Evolutionary conservation across 768 basidiomycete genomes (phyloP), one percentile per base, ranked within the genome.

Genomic region (Dentipellis sp.): DNA sequence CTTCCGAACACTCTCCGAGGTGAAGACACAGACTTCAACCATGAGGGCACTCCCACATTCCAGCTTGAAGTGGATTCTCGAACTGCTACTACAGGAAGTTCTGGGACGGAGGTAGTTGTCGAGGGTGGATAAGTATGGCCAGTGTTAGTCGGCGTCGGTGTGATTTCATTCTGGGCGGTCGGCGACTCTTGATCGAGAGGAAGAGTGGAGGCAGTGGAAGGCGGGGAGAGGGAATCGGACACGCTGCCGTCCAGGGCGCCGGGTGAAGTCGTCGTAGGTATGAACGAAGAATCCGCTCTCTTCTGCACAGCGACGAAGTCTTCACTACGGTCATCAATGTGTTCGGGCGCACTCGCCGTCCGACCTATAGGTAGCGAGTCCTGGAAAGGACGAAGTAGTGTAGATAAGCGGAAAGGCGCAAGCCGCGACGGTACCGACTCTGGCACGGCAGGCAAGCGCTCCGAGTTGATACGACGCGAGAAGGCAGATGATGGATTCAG

Each of bases 241-340:
- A 45, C 42, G 16, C 42, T 45, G 6, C n/a, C 42, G 16, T 45
- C 42, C 16, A 45, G n/a, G 16, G n/a, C 14, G 42, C 42, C n/a
- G n/a, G 42, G 48, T 12, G 58, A 54, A 35, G 47, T 50, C 10
- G 61, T 52, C 34, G 57, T 50, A 34, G 61, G 59, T 38, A 90
- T 72, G 59, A 89, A 88, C 10, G 74, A 75, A 50, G 78, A 72
- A 12, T 75, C 53, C 23, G 61, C 71, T 45, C 78, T 74, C 64
- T 78, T 83, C 52, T 78, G 76, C 54, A 91, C 76, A 63, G 89
- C 83, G 6, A 86, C 88, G 65, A 85, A 90, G 47, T 84, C 88
- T 54, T 89, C 87, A 34, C 67, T 58, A n/a, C n/a, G n/a, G 14
- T 71, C 72, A 53, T 67, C 69, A 19, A 68, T 64, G 58, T 70